Conservation (phyloP, 106 monocot species). For the Dendrobium huoshanense region DNA sequence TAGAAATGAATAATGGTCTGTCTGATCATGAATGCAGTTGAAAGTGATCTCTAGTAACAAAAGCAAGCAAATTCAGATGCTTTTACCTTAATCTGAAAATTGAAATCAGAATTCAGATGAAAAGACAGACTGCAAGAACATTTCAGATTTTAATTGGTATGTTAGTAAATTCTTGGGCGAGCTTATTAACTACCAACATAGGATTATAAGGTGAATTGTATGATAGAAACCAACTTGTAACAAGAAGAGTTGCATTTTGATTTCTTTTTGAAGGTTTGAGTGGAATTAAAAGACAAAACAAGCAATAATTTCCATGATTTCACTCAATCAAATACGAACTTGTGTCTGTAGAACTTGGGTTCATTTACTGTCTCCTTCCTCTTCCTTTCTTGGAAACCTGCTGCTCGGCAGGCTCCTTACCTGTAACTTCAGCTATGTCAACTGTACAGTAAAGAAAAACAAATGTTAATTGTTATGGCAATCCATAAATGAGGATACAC, state of each 20-base stretch:
- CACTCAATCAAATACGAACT: too few species aligned
- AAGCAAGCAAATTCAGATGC: too few species aligned
- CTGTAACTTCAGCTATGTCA: slow-evolving; percentile 44
- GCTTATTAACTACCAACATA: too few species aligned
- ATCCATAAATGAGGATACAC: background rate
- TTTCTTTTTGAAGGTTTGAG: background rate
- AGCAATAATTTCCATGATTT: background rate
- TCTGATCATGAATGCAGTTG: too few species aligned
- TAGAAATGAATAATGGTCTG: too few species aligned
- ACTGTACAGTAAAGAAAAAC: slow-evolving; percentile 18
- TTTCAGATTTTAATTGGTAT: background rate
- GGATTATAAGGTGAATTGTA: too few species aligned
- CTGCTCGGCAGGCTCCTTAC: slow-evolving; percentile 51
- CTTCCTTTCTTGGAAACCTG: slow-evolving; percentile 61
- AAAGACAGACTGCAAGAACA: background rate
- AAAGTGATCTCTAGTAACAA: too few species aligned
- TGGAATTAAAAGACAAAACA: background rate
- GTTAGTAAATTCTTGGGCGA: too few species aligned
- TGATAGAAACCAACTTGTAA: too few species aligned
- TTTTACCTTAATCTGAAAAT: background rate
- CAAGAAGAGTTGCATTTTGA: too few species aligned
- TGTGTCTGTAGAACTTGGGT: background rate
- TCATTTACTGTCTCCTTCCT: slow-evolving; percentile 45
- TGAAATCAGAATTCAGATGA: background rate
- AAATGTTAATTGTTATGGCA: background rate